Evolutionary conservation across 352 stramenopile species (phyloP).

Genomic region (Globisporangium solare): DNA sequence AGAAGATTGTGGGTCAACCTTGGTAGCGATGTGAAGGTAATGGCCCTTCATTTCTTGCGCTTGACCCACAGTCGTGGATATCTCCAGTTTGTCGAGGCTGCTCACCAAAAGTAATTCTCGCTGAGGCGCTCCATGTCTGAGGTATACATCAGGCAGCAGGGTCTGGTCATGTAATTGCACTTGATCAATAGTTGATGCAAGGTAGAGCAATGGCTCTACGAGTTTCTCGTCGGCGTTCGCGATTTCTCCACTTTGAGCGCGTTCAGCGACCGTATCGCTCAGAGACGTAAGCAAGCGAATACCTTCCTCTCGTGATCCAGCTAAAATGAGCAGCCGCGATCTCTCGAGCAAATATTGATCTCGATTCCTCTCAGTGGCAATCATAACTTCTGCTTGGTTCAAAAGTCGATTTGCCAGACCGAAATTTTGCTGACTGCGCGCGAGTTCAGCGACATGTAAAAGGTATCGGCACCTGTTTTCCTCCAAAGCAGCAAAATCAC

Average conservation of each 20-base stretch:
- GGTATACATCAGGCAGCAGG: too few relatives aligned
- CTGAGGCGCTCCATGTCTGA: too few relatives aligned
- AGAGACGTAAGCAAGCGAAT: constrained; percentile 23
- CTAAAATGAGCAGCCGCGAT: constrained; percentile 28
- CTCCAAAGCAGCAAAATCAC: neutral
- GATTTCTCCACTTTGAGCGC: neutral
- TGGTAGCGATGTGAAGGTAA: constrained; percentile 24
- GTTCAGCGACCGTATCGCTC: constrained; percentile 12
- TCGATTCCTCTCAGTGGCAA: neutral
- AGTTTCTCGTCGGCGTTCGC: neutral
- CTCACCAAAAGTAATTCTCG: neutral
- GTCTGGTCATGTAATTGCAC: constrained; percentile 15
- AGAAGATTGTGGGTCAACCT: constrained; percentile 27
- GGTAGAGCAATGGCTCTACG: constrained; percentile 23
- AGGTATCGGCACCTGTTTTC: constrained; percentile 15
- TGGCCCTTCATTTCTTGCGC: constrained; percentile 9
- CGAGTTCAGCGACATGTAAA: constrained; percentile 32
- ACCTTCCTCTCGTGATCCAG: constrained; percentile 27
- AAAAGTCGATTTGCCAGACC: constrained; percentile 29
- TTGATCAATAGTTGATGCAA: constrained; percentile 18
- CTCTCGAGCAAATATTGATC: constrained; percentile 27
- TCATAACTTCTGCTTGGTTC: constrained; percentile 14
- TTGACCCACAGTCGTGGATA: constrained; percentile 18
- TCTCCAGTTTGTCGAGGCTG: neutral
- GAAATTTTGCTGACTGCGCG: constrained; percentile 56